Evolutionary conservation across 495 filamentous ascomycete species (phyloP), one percentile per base, ranked within the genome.

Genomic region (Penicilliopsis zonata): DNA sequence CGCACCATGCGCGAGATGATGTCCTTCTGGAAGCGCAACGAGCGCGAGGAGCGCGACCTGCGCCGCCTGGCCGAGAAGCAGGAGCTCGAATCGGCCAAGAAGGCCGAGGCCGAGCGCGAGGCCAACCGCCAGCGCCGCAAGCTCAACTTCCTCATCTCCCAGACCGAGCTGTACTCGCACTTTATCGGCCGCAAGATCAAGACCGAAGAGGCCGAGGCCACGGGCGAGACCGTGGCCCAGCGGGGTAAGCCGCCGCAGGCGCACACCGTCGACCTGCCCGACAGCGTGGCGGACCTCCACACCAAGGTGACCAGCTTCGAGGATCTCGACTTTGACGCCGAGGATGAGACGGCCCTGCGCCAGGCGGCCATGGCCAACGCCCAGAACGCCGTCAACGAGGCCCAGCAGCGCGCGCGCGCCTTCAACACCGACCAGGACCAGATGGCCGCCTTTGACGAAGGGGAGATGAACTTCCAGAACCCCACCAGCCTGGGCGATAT

Each of bases 401-500:
- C 92, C 9, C 85, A 94, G 49, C 76, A 86, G 51, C 86, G 86
- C 43, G 90, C 90, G 1, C 80, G 86, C 23, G 61, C 85, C 8
- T 99, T 99, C 64, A 90, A 95, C 61, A 70, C 76, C 37, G 67
- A 69, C 14, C 67, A 72, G 17, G 59, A 70, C 13, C 45, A 67
- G 13, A 63, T 70, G 53, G 63, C 58, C 4, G 57, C 66, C 9
- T 61, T 66, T 34, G 67, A 69, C 33, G 80, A 94, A 43, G 88
- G 86, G 33, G 90, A 99, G 57, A 82, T 99, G 81, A 96, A 96
- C 59, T 99, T 99, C 73, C 90, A 99, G 61, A 96, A 99, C 52
- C 90, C 90, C 3, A 85, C 86, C 3, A 86, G 86, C 46, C 69
- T 99, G 55, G 86, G 86, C 39, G 85, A 84, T 46, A 84, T 94